A percentile compares a stretch with the other conserved stretches of the same genome.
Conservation (phyloP, 768 basidiomycete genomes). For the Boletus huronensis region DNA sequence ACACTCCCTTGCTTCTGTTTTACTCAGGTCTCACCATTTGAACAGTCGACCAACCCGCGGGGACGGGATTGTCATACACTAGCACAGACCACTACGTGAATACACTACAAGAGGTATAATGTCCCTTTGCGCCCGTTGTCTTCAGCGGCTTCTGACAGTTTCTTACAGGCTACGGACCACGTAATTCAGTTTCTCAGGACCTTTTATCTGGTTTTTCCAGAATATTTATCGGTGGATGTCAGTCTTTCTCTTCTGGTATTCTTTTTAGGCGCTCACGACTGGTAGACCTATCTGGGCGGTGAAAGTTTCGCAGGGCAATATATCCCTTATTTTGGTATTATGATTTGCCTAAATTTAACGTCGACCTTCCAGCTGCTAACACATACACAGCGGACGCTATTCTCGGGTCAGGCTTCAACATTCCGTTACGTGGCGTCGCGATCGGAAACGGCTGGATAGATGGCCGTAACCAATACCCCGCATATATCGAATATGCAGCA, state of each 20-base stretch:
- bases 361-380: slow-evolving; percentile 1
- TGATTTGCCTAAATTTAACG: background rate
- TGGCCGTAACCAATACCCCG: slow-evolving; percentile 79
- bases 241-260: slow-evolving; percentile 30
- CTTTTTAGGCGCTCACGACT: slow-evolving; percentile 7
- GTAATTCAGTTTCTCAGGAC: slow-evolving; percentile 81
- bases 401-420: slow-evolving; percentile 53
- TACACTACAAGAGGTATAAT: slow-evolving; percentile 61
- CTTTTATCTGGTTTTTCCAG: slow-evolving; percentile 90
- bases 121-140: slow-evolving; percentile 5
- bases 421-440: slow-evolving; percentile 73
- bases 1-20: background rate
- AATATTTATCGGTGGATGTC: slow-evolving; percentile 79
- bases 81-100: slow-evolving; percentile 84
- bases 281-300: slow-evolving; percentile 89
- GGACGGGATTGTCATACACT: slow-evolving; percentile 90
- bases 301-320: slow-evolving; percentile 98
- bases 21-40: slow-evolving; percentile 7
- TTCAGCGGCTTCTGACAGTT: background rate
- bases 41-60: slow-evolving; percentile 95
- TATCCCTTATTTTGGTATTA: slow-evolving; percentile 89
- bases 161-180: slow-evolving; percentile 64
- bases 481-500: slow-evolving; percentile 83
- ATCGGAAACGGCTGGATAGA: slow-evolving; percentile 99
- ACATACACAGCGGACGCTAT: slow-evolving; percentile 65